These are phyloP conservation scores for Saitozyma sp. DNA, from an alignment of 768 basidiomycete genomes.

Conservation along the genomic window DNA sequence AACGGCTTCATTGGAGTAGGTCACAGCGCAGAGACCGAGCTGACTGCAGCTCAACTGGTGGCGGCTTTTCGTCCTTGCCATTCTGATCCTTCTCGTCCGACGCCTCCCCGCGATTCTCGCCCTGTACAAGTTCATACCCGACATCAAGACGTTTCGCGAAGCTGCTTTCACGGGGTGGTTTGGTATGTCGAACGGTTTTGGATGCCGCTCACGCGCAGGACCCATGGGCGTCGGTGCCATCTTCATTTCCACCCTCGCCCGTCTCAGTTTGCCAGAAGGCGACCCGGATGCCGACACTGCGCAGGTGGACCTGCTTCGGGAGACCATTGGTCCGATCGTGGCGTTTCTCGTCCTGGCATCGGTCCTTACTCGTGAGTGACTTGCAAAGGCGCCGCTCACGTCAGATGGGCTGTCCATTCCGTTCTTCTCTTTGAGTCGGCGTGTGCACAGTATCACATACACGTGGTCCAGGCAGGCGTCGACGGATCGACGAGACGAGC, in stretches of 20 bases:
- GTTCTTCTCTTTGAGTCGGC: slow-evolving; percentile 84
- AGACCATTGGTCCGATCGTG: slow-evolving; percentile 86
- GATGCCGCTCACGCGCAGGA: slow-evolving; percentile 10
- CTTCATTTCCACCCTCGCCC: slow-evolving; percentile 66
- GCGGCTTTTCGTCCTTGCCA: slow-evolving; percentile 78
- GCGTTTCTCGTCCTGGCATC: slow-evolving; percentile 93
- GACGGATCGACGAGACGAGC: slow-evolving; percentile 54
- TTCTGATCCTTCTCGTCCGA: slow-evolving; percentile 77
- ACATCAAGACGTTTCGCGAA: slow-evolving; percentile 90
- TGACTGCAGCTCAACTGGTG: slow-evolving; percentile 64
- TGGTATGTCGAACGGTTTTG: slow-evolving; percentile 80
- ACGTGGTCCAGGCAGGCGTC: slow-evolving; percentile 82
- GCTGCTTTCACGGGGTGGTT: slow-evolving; percentile 95
- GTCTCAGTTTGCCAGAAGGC: slow-evolving; percentile 46
- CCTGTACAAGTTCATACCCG: slow-evolving; percentile 89
- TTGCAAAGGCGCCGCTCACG: slow-evolving; percentile 1
- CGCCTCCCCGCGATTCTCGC: slow-evolving; percentile 80
- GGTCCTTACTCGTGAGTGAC: slow-evolving; percentile 60
- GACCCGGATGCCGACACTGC: slow-evolving; percentile 56
- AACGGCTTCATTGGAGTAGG: slow-evolving; percentile 56
- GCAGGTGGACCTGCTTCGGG: slow-evolving; percentile 67
- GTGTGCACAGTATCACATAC: slow-evolving; percentile 85
- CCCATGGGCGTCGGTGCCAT: slow-evolving; percentile 96
- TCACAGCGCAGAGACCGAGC: not conserved
- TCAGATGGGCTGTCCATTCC: slow-evolving; percentile 86